Evolutionary conservation across 164 flowering plant genomes (phyloP).

Genomic region (Santalum album): DNA sequence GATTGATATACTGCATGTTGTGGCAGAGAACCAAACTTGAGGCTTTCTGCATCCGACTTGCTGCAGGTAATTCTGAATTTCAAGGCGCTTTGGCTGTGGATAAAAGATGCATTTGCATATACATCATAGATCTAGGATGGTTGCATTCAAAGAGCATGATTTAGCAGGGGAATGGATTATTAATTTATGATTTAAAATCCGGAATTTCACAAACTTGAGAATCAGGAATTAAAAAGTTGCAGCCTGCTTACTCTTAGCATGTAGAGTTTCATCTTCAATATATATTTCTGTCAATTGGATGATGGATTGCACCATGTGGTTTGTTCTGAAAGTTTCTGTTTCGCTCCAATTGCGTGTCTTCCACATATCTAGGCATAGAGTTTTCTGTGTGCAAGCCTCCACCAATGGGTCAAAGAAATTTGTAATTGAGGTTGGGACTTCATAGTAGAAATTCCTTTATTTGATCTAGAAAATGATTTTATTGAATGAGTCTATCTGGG

Average conservation of each 20-base stretch:
- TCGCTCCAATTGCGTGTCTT: no score
- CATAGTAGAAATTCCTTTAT: no score
- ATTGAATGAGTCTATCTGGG: no score
- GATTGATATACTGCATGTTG: not conserved
- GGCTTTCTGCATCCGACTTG: slow-evolving; percentile 57
- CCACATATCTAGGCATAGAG: no score
- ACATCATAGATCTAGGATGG: not conserved
- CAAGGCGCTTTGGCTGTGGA: not conserved
- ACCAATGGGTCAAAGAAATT: no score
- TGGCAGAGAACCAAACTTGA: slow-evolving; percentile 58
- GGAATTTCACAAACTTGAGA: not conserved
- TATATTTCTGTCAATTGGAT: not conserved
- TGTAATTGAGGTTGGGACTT: no score
- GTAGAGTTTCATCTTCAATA: not conserved
- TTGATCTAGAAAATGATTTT: no score
- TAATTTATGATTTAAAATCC: not conserved
- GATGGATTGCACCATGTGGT: not conserved
- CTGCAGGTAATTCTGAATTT: slow-evolving; percentile 41
- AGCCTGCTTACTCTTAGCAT: not conserved
- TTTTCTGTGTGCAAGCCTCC: no score
- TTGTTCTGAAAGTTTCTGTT: not conserved
- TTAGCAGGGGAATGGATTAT: not conserved
- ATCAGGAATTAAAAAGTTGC: not conserved
- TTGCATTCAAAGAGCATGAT: not conserved
- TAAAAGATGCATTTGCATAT: not conserved